Evolutionary conservation across 108 stramenopile genomes (phyloP), one percentile per base, ranked within the genome.

Genomic region (Parietichytrium sp.): DNA sequence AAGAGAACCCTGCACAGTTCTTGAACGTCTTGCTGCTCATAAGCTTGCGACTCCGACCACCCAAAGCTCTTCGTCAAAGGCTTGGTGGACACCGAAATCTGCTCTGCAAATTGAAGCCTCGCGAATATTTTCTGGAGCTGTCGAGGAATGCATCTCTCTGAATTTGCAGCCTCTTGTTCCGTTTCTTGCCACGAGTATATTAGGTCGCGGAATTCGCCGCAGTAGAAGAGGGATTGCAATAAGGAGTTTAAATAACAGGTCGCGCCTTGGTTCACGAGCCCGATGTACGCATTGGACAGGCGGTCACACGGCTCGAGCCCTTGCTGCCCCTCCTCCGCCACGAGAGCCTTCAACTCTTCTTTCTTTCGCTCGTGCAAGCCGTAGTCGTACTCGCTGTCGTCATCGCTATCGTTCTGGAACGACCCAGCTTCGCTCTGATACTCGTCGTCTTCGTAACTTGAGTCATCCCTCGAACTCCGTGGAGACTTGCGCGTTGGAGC

Each of bases 181-280:
- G 47, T 3, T 18, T 8, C 23, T 13, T 55, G 12, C 81, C 84
- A 88, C 16, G 29, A 47, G 16, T 86, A 88, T 7, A 88, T 54
- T 3, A 45, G 47, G 27, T 50, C 20, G 52, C 90, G 87, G 33
- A 91, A 87, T 15, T 33, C 51, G 38, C n/a, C 38, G 48, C 77
- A 83, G 51, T 61, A 52, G 78, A 85, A 90, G 13, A 89, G 53
- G 29, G 82, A 81, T 82, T 90, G 90, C 45, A 90, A 54, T 38
- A 89, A 86, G n/a, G 87, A 86, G 78, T 87, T 89, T 26, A 90
- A 50, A 84, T 90, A 90, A 79, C 90, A 90, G 3, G 88, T 90
- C 31, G 89, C 87, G 29, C 90, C 90, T 45, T 89, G 83, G 78
- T 90, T 90, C 16, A 29, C 48, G 8, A 90, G 86, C 26, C 89